Conservation (phyloP, 208 protist species). For the Trypanosomatidae sp. region DNA sequence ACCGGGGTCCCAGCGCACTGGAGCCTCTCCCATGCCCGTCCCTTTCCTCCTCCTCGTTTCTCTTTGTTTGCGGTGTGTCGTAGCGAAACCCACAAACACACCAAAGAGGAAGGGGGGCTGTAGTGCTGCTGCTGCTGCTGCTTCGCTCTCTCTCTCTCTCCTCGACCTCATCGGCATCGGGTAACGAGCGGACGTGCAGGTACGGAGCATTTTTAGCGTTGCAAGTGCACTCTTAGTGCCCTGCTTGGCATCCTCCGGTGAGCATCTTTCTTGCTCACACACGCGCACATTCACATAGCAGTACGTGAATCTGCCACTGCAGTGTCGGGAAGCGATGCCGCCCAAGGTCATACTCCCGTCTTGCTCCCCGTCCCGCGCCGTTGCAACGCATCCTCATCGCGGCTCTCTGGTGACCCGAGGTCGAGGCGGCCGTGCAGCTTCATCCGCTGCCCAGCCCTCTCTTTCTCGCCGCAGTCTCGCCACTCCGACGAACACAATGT, state of each 20-base stretch:
- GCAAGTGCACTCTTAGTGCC: not conserved
- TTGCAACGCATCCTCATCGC: not conserved
- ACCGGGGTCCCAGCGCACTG: not conserved
- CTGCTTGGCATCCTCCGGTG: not conserved
- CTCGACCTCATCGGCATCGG: not conserved
- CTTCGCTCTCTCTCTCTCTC: not conserved
- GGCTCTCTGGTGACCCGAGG: not conserved
- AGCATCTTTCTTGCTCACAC: not conserved
- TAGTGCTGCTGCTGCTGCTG: not conserved
- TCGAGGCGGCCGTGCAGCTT: not conserved
- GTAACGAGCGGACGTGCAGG: not conserved
- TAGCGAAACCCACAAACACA: not conserved
- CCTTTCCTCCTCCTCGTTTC: not conserved
- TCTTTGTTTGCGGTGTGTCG: not conserved
- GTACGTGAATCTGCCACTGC: not conserved
- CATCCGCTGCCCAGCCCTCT: not conserved
- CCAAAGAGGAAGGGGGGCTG: not conserved
- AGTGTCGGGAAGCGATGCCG: not conserved
- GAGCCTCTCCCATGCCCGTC: not conserved
- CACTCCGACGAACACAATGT: not conserved
- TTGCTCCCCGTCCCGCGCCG: not conserved
- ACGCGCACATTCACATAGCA: not conserved
- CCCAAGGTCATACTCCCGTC: conserved; percentile 6
- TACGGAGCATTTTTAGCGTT: not conserved
- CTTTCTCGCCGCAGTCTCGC: not conserved